Base-by-base conservation (phyloP, 2,329 filamentous ascomycete genomes). In the Diaporthe ilicicola region DNA sequence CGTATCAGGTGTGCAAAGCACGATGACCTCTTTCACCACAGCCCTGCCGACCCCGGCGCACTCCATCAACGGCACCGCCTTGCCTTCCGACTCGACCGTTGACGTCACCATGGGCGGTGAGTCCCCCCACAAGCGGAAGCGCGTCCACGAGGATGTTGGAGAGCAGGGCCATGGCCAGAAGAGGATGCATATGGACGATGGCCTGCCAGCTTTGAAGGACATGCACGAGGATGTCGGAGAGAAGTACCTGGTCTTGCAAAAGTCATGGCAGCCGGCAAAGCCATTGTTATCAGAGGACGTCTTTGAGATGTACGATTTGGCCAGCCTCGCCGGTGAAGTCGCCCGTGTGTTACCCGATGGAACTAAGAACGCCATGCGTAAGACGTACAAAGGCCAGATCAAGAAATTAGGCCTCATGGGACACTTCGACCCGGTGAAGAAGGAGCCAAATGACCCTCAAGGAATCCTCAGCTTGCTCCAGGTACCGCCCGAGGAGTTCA, bases 371-470 rank as follows among this genome's bases (percentile, higher is more conserved):
- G 88, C 87, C 74, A 83, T 92, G 61, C 86, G 90, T 32, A 91
- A 91, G 78, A 91, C 89, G 19, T 92, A 91, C 82, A 92, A 92
- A 79, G 89, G 89, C 66, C 88, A 91, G 74, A 89, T 92, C 78
- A 91, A 91, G 82, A 86, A 85, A 55, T 81, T 91, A 39, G 88
- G 88, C 44, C 84, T 92, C 32, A 86, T 86, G 67, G 90, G 90
- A 12, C 87, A 89, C 71, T 92, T 90, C 75, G 89, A 91, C 75
- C 82, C 84, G 4, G 81, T 84, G 34, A 90, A 89, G 81, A 87
- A 88, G 75, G 87, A 89, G 51, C 81, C 84, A 24, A 82, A 85
- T 46, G 83, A 83, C 9, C 82, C 84, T 0, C 84, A 86, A 34
- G 85, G 88, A n/a, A 85, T 91, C 67, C 79, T 87, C 74, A 80